Evolutionary conservation across 352 stramenopile genomes (phyloP), one percentile per base, ranked within the genome.

Genomic region (Thraustochytrium sp.): DNA sequence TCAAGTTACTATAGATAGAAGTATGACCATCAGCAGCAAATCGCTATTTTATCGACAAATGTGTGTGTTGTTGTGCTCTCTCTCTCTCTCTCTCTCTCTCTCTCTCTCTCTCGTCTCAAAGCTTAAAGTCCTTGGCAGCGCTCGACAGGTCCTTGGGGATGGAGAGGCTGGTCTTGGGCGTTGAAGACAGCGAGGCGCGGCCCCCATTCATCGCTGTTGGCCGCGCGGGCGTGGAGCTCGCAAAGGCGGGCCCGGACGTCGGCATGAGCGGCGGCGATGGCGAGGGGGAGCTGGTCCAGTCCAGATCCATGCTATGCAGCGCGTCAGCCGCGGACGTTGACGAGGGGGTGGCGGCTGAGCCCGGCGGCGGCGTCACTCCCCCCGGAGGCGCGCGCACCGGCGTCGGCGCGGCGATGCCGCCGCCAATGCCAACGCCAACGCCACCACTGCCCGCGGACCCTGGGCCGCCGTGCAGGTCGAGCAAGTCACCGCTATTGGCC

Each of bases 41-140:
- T 59, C 2, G n/a, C 9, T 11, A 4, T 34, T 11, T 2, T 31
- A 59, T 13, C n/a, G 51, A 59, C 21, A n/a, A 16, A 49, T 49
- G 42, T 16, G 26, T 29, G 4, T n/a, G 31, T n/a, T 13, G 26
- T 13, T 21, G 3, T 38, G 29, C 29, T 37, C 31, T 38, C 29
- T 64, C 34, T 16, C 8, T 38, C 55, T 23, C 0, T 18, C 26
- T 36, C 3, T 23, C 8, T 37, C 3, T 23, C 0, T 13, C 38
- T 51, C 31, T 49, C 23, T 61, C 9, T 5, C 54, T 63, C 5
- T 63, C 5, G 26, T 63, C 5, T 21, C 21, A 80, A n/a, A 80
- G 34, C 31, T 64, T 80, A 51, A 80, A 80, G 53, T 80, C 68
- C 53, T 80, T 80, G 68, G 68, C 68, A 13, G 68, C 68, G 51